These are phyloP conservation scores for Aureobasidium subglaciale DNA, from an alignment of 2,329 filamentous ascomycete genomes.

Conservation along the genomic window DNA sequence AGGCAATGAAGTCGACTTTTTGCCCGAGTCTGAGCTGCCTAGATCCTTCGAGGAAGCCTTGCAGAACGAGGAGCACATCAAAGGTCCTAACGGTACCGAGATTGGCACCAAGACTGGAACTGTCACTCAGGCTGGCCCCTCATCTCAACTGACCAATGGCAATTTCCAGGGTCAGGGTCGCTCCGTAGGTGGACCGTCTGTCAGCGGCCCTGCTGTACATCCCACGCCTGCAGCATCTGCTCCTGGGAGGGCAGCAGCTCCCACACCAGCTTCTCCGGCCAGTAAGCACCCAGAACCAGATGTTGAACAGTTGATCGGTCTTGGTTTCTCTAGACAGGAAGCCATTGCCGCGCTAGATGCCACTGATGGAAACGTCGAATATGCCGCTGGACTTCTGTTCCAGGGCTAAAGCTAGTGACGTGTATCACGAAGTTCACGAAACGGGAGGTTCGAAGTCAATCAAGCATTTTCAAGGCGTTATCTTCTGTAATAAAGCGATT, in stretches of 20 bases:
- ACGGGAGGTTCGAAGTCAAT: not conserved
- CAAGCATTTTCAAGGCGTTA: conserved; percentile 6
- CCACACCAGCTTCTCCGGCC: conserved; percentile 19
- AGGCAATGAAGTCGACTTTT: conserved; percentile 78
- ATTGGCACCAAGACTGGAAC: conserved; percentile 80
- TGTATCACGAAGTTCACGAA: not conserved
- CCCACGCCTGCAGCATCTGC: conserved; percentile 17
- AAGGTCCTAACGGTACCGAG: conserved; percentile 79
- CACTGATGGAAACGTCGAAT: conserved; percentile 77
- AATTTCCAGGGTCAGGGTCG: conserved; percentile 29
- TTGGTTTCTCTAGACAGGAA: conserved; percentile 70
- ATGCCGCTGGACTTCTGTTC: conserved; percentile 75
- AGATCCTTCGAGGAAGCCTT: conserved; percentile 63
- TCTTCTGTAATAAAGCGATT: too few relatives aligned
- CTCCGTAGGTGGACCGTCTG: conserved; percentile 21
- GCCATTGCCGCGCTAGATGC: conserved; percentile 76
- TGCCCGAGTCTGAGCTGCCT: conserved; percentile 92
- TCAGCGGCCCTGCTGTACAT: conserved; percentile 10
- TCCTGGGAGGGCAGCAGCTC: conserved; percentile 11
- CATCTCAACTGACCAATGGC: conserved; percentile 19
- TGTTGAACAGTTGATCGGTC: conserved; percentile 66
- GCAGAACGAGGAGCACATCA: conserved; percentile 68
- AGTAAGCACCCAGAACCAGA: conserved; percentile 52
- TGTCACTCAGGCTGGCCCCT: conserved; percentile 50
- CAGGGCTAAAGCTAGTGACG: conserved; percentile 17